phyloP scores from a whole-genome alignment of 148 eudicot genomes.

The Drosera capensis region DNA sequence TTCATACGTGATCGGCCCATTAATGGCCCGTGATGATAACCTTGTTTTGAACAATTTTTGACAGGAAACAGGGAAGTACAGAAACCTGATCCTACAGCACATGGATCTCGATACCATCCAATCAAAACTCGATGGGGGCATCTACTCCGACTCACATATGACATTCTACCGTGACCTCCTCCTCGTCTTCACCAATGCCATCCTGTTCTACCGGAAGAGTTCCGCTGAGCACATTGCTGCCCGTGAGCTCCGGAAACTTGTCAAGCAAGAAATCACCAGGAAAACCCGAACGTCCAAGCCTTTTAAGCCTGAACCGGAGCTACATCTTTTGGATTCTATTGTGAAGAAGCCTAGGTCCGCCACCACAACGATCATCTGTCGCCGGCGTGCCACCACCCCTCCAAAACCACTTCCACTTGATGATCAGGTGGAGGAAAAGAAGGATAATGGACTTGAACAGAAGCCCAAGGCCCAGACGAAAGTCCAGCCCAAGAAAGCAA shows the following conservation, averaged over 20 bases:
- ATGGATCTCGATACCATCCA: constrained; percentile 33
- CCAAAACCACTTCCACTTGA: constrained; percentile 9
- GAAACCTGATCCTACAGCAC: constrained; percentile 25
- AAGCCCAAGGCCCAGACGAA: constrained; percentile 6
- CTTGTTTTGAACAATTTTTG: too few relatives aligned
- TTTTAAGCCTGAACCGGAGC: constrained; percentile 11
- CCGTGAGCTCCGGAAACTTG: constrained; percentile 21
- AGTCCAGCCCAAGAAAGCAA: constrained; percentile 6
- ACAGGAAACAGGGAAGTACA: constrained; percentile 36
- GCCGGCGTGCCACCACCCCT: constrained; percentile 11
- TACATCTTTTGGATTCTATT: constrained; percentile 12
- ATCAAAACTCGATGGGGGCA: constrained; percentile 20
- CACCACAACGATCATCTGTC: constrained; percentile 25
- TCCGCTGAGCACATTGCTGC: constrained; percentile 26
- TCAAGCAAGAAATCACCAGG: constrained; percentile 13
- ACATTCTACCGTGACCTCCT: constrained; percentile 39
- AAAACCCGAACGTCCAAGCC: constrained; percentile 4
- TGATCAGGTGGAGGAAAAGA: constrained; percentile 7
- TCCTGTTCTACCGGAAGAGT: constrained; percentile 29
- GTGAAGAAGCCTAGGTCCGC: constrained; percentile 19
- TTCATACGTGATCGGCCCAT: too few relatives aligned
- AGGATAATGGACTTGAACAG: constrained; percentile 6
- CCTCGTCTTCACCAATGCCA: constrained; percentile 36
- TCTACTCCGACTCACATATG: constrained; percentile 18
- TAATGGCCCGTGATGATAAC: too few relatives aligned